Evolutionary conservation across 1,139 yeast species (phyloP).

Genomic region (Sugiyamaella japonica): DNA sequence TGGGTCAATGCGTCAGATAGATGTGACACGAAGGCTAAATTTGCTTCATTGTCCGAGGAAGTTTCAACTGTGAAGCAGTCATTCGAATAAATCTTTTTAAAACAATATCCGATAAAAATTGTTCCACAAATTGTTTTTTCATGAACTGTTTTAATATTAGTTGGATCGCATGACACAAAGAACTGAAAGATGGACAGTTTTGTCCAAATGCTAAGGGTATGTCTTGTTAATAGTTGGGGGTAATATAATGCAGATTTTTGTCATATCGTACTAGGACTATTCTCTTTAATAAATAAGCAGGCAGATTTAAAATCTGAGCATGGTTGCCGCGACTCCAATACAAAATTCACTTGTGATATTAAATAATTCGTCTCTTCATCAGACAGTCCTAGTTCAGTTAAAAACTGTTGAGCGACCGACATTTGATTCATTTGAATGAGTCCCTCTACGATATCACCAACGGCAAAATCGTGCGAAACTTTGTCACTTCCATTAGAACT

Average conservation of each 20-base stretch:
- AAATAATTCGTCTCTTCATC: conserved; percentile 1
- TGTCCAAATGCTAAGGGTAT: conserved; percentile 17
- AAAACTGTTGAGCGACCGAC: conserved; percentile 17
- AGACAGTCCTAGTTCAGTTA: conserved; percentile 1
- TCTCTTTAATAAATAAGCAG: not conserved
- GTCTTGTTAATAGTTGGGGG: conserved; percentile 22
- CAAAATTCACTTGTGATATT: not conserved
- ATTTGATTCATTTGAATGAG: conserved; percentile 9
- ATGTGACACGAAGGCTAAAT: not conserved
- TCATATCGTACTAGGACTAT: not conserved
- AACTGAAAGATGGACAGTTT: conserved; percentile 15
- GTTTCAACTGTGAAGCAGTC: not conserved
- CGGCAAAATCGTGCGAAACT: conserved; percentile 2
- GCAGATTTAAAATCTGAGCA: conserved; percentile 2
- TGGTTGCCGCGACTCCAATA: not conserved
- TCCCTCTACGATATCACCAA: conserved; percentile 13
- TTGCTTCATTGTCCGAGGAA: not conserved
- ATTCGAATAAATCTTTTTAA: conserved; percentile 13
- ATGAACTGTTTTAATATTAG: conserved; percentile 14
- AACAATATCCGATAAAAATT: conserved; percentile 14
- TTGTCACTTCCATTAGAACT: not conserved
- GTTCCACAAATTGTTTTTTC: conserved; percentile 13
- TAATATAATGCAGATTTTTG: not conserved
- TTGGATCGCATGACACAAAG: conserved; percentile 7
- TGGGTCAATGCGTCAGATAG: conserved; percentile 7